A percentile compares a stretch with the other conserved stretches of the same genome.
Evolutionary conservation across 495 filamentous ascomycete species (phyloP).

Genomic region (Daldinia decipiens): DNA sequence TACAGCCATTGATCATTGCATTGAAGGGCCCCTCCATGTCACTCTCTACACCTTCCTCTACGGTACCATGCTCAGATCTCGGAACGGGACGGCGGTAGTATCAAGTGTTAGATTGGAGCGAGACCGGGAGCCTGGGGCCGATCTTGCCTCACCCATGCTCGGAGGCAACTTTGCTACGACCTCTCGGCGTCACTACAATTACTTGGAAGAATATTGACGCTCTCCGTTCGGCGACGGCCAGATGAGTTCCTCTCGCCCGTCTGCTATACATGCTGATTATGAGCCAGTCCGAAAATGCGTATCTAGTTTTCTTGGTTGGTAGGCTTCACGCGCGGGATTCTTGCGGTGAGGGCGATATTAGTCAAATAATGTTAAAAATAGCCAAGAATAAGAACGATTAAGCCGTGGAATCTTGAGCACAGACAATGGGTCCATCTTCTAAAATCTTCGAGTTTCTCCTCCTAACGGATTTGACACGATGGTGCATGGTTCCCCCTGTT

Average conservation of each 20-base stretch:
- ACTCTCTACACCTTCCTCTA: slow-evolving; percentile 26
- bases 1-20: slow-evolving; percentile 22
- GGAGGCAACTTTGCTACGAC: slow-evolving; percentile 37
- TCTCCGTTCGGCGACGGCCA: slow-evolving; percentile 30
- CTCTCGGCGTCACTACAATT: slow-evolving; percentile 37
- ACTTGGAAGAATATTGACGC: slow-evolving; percentile 14
- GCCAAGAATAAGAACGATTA: slow-evolving; percentile 37
- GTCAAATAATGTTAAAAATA: slow-evolving; percentile 44
- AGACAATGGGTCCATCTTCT: slow-evolving; percentile 35
- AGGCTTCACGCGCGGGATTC: slow-evolving; percentile 37
- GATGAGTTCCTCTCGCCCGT: slow-evolving; percentile 23
- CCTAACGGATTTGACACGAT: slow-evolving; percentile 40
- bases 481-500: slow-evolving; percentile 30
- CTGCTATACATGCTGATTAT: slow-evolving; percentile 1
- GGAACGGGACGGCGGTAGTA: slow-evolving; percentile 45
- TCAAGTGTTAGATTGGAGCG: slow-evolving; percentile 45
- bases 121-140: slow-evolving; percentile 49
- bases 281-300: slow-evolving; percentile 16
- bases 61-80: slow-evolving; percentile 45
- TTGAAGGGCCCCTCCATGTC: slow-evolving; percentile 21
- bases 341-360: slow-evolving; percentile 49
- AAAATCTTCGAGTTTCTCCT: slow-evolving; percentile 30
- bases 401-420: slow-evolving; percentile 41
- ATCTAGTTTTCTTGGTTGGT: slow-evolving; percentile 36
- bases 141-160: slow-evolving; percentile 45